Percentiles rank a stretch among this genome's conserved stretches.
Evolutionary conservation across 352 stramenopile species (phyloP).

Genomic region (Phytophthora sojae): DNA sequence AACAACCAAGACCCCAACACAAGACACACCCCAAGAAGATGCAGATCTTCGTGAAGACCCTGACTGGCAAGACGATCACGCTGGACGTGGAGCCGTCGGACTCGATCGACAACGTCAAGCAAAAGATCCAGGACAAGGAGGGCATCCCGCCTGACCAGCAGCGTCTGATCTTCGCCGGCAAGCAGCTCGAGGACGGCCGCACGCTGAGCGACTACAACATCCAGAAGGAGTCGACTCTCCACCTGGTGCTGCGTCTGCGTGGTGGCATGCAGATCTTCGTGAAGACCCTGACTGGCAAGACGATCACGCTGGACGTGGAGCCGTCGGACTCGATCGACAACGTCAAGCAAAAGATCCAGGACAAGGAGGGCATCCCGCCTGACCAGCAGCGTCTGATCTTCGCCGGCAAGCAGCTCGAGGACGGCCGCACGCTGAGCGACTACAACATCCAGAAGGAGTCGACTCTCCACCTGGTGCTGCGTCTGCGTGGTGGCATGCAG

Average conservation of each 20-base stretch:
- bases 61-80: not conserved
- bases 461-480: constrained; percentile 30
- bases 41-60: constrained; percentile 31
- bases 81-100: no score
- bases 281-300: constrained; percentile 1
- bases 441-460: constrained; percentile 31
- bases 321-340: no score
- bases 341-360: no score
- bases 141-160: constrained; percentile 99
- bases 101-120: constrained; percentile 96
- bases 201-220: constrained; percentile 63
- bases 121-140: constrained; percentile 99
- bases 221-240: constrained; percentile 30
- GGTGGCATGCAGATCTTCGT: constrained; percentile 17
- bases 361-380: no score
- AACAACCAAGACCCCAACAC: constrained; percentile 4
- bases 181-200: constrained; percentile 98
- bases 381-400: no score
- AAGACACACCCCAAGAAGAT: constrained; percentile 50
- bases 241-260: constrained; percentile 29
- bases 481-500: constrained; percentile 23
- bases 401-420: not conserved
- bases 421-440: constrained; percentile 1
- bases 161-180: constrained; percentile 99
- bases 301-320: no score